Evolutionary conservation across 2,329 filamentous ascomycete species (phyloP), one percentile per base, ranked within the genome.

Genomic region (Fusarium sp.): DNA sequence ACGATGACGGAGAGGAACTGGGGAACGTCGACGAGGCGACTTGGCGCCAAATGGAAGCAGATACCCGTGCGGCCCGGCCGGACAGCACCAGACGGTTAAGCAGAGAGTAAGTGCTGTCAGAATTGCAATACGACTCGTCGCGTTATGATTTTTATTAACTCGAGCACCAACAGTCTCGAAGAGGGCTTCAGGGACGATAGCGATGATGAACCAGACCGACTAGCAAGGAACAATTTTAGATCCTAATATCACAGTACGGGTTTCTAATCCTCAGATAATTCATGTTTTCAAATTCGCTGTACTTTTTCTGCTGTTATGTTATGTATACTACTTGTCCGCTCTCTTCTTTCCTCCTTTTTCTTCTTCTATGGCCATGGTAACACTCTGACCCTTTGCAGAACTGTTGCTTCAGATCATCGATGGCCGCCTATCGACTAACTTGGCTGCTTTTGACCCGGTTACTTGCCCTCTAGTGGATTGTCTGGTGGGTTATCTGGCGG

Each of bases 1-100:
- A 68, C 36, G 88, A 89, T n/a, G 88, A 89, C n/a, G 88, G 87
- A 37, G 88, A 92, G 69, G 89, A 92, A 74, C 75, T 88, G 10
- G 85, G 84, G 61, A 81, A 86, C 45, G 83, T 90, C 36, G 79
- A 85, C 63, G 79, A 81, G 53, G 75, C 80, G 50, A 76, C 76
- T 44, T 70, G 77, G 70, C 73, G 78, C 57, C 77, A 76, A 44
- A 72, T 81, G 23, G 77, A 77, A 58, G 65, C 70, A 17, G 71
- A 72, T 41, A 65, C 67, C 14, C 68, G 65, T 9, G 72, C 76
- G 29, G 70, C 71, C 10, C 73, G 75, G 42, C 75, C 76, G 41
- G 83, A 86, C 58, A 81, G 80, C 43, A 77, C 81, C 38, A 79
- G 85, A 66, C 82, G 92, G 61, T 70, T 96, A 59, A 94, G 91